Percentiles rank a stretch among this genome's conserved stretches.
Evolutionary conservation across 768 basidiomycete species (phyloP).

Genomic region (Collybia sordida): DNA sequence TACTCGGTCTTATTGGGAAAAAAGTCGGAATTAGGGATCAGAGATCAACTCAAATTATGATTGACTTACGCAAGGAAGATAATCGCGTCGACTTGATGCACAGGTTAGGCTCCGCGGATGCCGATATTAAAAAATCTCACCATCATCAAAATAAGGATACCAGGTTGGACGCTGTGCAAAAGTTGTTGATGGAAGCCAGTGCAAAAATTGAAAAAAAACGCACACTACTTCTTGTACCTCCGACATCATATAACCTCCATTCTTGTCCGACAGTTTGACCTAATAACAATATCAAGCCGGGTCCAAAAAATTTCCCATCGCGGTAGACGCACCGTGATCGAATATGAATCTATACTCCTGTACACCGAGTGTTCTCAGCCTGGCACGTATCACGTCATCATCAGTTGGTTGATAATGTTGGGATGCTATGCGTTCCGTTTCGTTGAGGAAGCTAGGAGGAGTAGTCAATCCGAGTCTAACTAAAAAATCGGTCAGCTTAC

Average conservation of each 20-base stretch:
- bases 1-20: slow-evolving; percentile 36
- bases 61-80: slow-evolving; percentile 71
- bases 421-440: slow-evolving; percentile 63
- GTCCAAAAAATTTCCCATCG: not conserved
- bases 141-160: slow-evolving; percentile 82
- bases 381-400: slow-evolving; percentile 76
- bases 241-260: slow-evolving; percentile 83
- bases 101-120: slow-evolving; percentile 1
- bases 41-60: not conserved
- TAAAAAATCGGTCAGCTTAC: slow-evolving; percentile 37
- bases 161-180: slow-evolving; percentile 62
- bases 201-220: slow-evolving; percentile 24
- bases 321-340: slow-evolving; percentile 51
- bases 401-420: slow-evolving; percentile 69
- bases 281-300: slow-evolving; percentile 19
- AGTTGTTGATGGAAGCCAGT: slow-evolving; percentile 7
- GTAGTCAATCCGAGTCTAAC: not conserved
- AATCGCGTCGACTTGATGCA: slow-evolving; percentile 62
- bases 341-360: slow-evolving; percentile 72
- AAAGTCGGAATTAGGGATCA: not conserved
- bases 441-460: slow-evolving; percentile 62
- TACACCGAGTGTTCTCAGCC: slow-evolving; percentile 74
- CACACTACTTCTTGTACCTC: slow-evolving; percentile 70
- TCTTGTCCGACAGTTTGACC: slow-evolving; percentile 63
- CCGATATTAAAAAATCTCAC: slow-evolving; percentile 24